Conservation (phyloP, 179 eudicot genomes). For the Camellia oleifera region DNA sequence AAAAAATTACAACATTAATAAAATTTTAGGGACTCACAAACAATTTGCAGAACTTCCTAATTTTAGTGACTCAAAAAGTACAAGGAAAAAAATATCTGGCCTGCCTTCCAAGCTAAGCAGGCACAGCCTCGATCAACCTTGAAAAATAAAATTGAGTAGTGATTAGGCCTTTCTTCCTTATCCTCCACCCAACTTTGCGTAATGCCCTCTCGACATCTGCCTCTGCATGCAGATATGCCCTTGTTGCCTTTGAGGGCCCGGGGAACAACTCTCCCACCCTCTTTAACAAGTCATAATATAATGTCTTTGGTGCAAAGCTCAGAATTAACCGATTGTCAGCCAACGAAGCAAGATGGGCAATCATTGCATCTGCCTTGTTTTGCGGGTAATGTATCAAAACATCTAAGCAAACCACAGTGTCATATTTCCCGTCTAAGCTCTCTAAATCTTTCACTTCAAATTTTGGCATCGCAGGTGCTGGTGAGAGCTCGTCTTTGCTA, state of each 20-base stretch:
- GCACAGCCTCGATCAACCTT: conserved; percentile 82
- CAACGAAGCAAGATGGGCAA: conserved; percentile 86
- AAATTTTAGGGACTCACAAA: conserved; percentile 25
- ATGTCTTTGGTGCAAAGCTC: conserved; percentile 95
- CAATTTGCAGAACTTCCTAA: conserved; percentile 10
- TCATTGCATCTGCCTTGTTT: conserved; percentile 92
- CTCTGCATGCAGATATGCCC: conserved; percentile 94
- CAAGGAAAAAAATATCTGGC: conserved; percentile 20
- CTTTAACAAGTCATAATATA: conserved; percentile 71
- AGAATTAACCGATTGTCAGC: conserved; percentile 77
- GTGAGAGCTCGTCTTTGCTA: conserved; percentile 29
- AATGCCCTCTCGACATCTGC: conserved; percentile 89
- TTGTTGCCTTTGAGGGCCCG: conserved; percentile 93
- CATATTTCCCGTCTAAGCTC: conserved; percentile 79
- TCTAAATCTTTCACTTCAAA: conserved; percentile 93
- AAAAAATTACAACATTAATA: background rate
- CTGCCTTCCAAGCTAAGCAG: conserved; percentile 37
- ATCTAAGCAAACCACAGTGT: conserved; percentile 89
- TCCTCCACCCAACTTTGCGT: conserved; percentile 86
- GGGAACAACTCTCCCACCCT: conserved; percentile 96
- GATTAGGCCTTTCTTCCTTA: conserved; percentile 67
- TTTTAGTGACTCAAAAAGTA: conserved; percentile 18
- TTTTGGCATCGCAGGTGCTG: conserved; percentile 59
- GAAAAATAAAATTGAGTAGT: conserved; percentile 95
- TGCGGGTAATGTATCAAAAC: conserved; percentile 98